phyloP scores from a whole-genome alignment of 805 yeast species.

The Kurtzmaniella fragi region DNA sequence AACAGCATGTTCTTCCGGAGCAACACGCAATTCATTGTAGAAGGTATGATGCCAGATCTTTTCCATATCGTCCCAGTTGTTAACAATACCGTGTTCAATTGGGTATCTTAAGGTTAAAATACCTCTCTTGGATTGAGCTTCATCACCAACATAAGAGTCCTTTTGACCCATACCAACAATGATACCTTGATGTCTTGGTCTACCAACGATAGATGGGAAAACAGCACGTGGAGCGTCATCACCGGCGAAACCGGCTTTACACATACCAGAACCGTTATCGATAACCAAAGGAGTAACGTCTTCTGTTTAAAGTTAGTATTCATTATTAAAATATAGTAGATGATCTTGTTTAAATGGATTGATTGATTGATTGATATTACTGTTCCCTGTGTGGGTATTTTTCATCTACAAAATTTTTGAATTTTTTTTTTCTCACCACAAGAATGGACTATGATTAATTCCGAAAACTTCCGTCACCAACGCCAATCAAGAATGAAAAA shows the following conservation, averaged over 20 bases:
- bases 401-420: no score
- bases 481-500: no score
- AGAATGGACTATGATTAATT: no score
- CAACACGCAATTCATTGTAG: slow-evolving; percentile 99
- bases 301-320: slow-evolving; percentile 18
- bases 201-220: slow-evolving; percentile 99
- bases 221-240: slow-evolving; percentile 99
- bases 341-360: background rate
- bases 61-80: slow-evolving; percentile 99
- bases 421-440: no score
- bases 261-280: slow-evolving; percentile 99
- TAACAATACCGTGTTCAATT: slow-evolving; percentile 99
- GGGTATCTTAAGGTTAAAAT: slow-evolving; percentile 97
- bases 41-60: slow-evolving; percentile 99
- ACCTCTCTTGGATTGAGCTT: slow-evolving; percentile 99
- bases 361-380: no score
- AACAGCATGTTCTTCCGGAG: slow-evolving; percentile 99
- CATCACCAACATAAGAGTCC: slow-evolving; percentile 99
- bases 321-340: slow-evolving; percentile 14
- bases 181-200: slow-evolving; percentile 99
- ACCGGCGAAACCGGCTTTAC: slow-evolving; percentile 99
- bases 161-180: slow-evolving; percentile 99
- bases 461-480: no score
- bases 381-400: no score
- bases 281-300: slow-evolving; percentile 69